phyloP scores from a whole-genome alignment of 208 protist species.

The Crithidia sp. region DNA sequence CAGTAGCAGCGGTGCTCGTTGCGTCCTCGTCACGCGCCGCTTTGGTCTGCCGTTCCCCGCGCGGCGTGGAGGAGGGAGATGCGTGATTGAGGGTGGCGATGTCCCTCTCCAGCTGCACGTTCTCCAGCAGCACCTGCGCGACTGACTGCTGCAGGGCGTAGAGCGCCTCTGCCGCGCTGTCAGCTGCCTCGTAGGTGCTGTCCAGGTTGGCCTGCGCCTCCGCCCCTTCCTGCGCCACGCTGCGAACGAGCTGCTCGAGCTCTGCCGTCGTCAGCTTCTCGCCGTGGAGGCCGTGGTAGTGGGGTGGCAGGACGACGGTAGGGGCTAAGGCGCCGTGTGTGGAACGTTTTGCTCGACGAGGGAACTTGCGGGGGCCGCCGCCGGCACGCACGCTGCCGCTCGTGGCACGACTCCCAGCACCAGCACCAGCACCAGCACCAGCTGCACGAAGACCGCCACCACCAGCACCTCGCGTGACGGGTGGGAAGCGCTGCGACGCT shows the following conservation, averaged over 20 bases:
- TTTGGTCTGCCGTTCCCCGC: background rate
- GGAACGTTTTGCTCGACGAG: background rate
- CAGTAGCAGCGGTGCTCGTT: background rate
- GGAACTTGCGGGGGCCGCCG: background rate
- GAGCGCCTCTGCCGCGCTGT: conserved; percentile 36
- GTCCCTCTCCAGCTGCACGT: conserved; percentile 58
- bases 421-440: no score
- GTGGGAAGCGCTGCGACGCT: background rate
- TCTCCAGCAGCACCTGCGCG: conserved; percentile 46
- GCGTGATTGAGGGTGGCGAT: conserved; percentile 20
- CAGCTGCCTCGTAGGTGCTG: conserved; percentile 20
- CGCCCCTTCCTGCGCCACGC: conserved; percentile 11
- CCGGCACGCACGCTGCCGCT: no score
- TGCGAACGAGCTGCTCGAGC: conserved; percentile 29
- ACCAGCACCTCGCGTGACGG: background rate
- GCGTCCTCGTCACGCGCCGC: background rate
- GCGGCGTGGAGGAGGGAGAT: background rate
- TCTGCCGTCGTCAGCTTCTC: conserved; percentile 27
- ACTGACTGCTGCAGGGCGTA: conserved; percentile 44
- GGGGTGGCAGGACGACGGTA: conserved; percentile 28
- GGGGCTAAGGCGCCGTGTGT: background rate
- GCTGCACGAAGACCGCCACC: no score
- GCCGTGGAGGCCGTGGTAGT: conserved; percentile 37
- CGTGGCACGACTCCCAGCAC: no score
- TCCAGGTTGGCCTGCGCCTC: conserved; percentile 9